phyloP scores from a whole-genome alignment of 352 stramenopile species.

The Globisporangium nagaii region DNA sequence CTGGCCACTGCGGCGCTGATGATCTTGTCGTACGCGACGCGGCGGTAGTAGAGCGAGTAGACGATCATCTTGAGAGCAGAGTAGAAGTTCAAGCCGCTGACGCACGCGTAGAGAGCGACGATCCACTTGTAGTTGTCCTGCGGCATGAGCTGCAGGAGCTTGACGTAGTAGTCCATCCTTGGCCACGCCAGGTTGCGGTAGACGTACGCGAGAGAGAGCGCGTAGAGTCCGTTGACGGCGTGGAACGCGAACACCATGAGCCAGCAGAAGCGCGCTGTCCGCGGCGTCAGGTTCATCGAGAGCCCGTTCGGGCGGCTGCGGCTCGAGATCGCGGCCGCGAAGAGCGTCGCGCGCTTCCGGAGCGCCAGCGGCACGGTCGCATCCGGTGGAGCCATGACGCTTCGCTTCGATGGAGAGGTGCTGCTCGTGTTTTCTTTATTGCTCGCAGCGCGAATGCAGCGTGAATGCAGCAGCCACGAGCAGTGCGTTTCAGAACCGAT shows the following conservation, averaged over 20 bases:
- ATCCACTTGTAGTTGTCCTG: constrained; percentile 7
- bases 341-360: constrained; percentile 3
- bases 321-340: constrained; percentile 1
- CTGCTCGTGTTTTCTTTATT: no score
- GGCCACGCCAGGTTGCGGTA: constrained; percentile 4
- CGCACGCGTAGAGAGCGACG: constrained; percentile 3
- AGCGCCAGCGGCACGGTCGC: background rate
- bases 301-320: background rate
- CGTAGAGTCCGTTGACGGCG: constrained; percentile 8
- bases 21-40: constrained; percentile 2
- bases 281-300: background rate
- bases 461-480: no score
- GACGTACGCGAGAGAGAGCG: constrained; percentile 7
- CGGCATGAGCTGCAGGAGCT: constrained; percentile 9
- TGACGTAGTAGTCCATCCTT: constrained; percentile 10
- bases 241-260: constrained; percentile 4
- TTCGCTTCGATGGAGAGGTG: no score
- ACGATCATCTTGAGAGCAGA: constrained; percentile 4
- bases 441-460: no score
- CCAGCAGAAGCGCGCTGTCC: constrained; percentile 3
- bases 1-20: background rate
- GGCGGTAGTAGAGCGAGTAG: constrained; percentile 4
- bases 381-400: background rate
- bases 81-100: constrained; percentile 11
- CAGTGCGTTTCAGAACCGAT: no score